A percentile compares a stretch with the other conserved stretches of the same genome.
These are phyloP conservation scores for Plasmodium adleri DNA, from an alignment of 169 alveolate species.

Conservation along the genomic window DNA sequence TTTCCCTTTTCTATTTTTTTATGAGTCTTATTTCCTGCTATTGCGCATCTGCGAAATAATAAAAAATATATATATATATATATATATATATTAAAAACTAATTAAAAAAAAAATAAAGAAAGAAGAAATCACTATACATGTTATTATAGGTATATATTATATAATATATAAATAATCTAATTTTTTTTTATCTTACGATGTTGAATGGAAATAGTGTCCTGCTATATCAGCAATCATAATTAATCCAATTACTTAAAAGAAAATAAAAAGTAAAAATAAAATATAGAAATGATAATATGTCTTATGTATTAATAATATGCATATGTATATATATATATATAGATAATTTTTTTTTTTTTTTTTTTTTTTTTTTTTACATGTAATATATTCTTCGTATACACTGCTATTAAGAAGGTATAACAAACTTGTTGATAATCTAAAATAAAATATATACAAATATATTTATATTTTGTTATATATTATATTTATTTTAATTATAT, in stretches of 20 bases:
- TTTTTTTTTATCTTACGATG: constrained; percentile 66
- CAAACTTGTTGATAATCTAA: constrained; percentile 66
- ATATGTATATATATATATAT: background rate
- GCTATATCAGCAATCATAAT: constrained; percentile 78
- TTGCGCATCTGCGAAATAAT: constrained; percentile 47
- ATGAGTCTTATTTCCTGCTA: constrained; percentile 75
- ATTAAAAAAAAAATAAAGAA: no score
- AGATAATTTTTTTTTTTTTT: background rate
- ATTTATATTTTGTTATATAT: no score
- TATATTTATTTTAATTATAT: no score
- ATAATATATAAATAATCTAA: background rate
- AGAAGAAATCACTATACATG: no score
- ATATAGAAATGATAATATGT: background rate
- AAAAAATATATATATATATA: no score
- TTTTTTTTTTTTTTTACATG: constrained; percentile 23
- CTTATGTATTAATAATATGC: background rate
- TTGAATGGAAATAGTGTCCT: constrained; percentile 72
- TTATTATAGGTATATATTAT: no score
- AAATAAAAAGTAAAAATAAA: background rate
- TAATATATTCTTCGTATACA: constrained; percentile 52
- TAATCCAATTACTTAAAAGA: constrained; percentile 50
- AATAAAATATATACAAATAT: background rate
- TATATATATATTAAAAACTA: background rate
- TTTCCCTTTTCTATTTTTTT: constrained; percentile 76
- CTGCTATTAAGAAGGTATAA: constrained; percentile 66